A percentile compares a stretch with the other conserved stretches of the same genome.
Conservation (phyloP, 768 basidiomycete species). For the Austroboletus festivus region DNA sequence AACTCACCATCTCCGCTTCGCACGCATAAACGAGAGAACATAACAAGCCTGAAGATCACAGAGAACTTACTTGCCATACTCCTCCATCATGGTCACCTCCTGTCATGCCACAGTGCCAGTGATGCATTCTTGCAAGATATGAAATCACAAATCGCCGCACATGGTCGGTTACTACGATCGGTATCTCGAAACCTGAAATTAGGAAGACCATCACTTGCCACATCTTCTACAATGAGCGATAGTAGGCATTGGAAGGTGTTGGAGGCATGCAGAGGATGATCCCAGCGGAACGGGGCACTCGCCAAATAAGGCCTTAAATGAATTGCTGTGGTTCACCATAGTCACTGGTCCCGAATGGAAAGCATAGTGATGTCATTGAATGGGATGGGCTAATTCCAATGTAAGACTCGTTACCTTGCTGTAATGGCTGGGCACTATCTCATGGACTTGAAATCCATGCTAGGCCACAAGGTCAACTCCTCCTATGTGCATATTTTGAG, state of each 20-base stretch:
- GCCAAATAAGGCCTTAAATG: too few relatives aligned
- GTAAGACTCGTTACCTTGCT: too few relatives aligned
- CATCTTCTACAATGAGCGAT: not conserved
- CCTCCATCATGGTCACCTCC: not conserved
- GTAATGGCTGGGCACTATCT: too few relatives aligned
- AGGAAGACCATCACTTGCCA: not conserved
- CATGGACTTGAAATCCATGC: too few relatives aligned
- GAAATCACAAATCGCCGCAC: not conserved
- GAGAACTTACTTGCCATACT: constrained; percentile 20
- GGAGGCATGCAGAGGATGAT: not conserved
- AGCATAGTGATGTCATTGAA: too few relatives aligned
- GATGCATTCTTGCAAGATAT: not conserved
- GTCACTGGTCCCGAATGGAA: too few relatives aligned
- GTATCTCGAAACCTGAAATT: not conserved
- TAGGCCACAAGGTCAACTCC: too few relatives aligned
- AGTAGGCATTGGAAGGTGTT: not conserved
- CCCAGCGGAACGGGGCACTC: too few relatives aligned
- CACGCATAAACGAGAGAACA: constrained; percentile 27
- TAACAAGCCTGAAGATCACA: constrained; percentile 43
- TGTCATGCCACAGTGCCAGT: too few relatives aligned
- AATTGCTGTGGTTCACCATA: too few relatives aligned
- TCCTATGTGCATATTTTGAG: too few relatives aligned
- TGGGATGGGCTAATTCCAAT: too few relatives aligned
- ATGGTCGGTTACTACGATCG: not conserved
- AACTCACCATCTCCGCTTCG: constrained; percentile 11